Percentiles rank a stretch among this genome's conserved stretches.
Conservation (phyloP, 1,284 basidiomycete genomes). For the Leucoagaricus sp. region DNA sequence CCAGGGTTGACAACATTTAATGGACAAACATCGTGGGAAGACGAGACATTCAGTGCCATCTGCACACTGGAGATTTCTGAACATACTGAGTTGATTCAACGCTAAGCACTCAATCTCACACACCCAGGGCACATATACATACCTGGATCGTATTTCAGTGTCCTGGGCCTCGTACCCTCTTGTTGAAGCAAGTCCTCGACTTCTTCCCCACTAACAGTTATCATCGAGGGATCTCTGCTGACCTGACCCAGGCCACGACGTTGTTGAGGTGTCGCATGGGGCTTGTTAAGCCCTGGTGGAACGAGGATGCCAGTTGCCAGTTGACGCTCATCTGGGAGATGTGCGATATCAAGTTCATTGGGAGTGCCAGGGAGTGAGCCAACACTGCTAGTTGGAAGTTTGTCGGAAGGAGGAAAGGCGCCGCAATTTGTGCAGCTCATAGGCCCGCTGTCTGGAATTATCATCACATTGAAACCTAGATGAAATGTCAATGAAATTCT, state of each 20-base stretch:
- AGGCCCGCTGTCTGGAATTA: neutral
- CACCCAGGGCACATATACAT: neutral
- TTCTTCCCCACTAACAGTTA: neutral
- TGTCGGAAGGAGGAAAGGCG: neutral
- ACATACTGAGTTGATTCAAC: no score
- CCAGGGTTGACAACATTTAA: no score
- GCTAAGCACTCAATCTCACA: no score
- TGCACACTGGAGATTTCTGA: no score
- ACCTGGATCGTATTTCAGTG: neutral
- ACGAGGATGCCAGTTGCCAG: neutral
- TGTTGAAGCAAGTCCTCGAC: neutral
- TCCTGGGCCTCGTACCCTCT: neutral
- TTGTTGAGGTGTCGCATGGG: neutral
- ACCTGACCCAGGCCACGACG: neutral
- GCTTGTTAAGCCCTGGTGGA: neutral
- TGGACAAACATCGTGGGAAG: no score
- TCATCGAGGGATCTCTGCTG: neutral
- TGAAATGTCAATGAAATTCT: neutral
- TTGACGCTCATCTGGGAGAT: slow-evolving; percentile 11
- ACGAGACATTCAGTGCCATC: no score
- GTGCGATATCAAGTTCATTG: slow-evolving; percentile 5
- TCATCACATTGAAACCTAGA: neutral
- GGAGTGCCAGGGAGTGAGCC: slow-evolving; percentile 15
- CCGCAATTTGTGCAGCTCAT: neutral
- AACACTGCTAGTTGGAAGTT: neutral